Percentiles rank a stretch among this genome's conserved stretches.
Evolutionary conservation across 306 rosid species (phyloP).

Genomic region (Senna siamea): DNA sequence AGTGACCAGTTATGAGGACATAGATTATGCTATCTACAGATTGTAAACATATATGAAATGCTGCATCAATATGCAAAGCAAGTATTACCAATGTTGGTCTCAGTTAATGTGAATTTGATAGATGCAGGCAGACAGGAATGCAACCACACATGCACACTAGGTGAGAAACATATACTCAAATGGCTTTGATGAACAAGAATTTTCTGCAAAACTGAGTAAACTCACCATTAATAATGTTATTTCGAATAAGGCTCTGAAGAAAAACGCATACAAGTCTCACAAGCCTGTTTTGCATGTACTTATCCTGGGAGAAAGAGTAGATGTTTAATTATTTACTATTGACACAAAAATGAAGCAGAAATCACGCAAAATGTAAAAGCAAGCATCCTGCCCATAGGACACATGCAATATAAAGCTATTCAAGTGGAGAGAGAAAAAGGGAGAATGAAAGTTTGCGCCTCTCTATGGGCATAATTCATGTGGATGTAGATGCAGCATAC

Average conservation of each 20-base stretch:
- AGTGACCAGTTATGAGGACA: conserved; percentile 3
- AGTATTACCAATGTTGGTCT: background rate
- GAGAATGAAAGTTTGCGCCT: background rate
- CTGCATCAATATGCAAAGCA: conserved; percentile 12
- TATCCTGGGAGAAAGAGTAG: conserved; percentile 65
- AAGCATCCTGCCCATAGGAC: background rate
- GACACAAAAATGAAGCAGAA: background rate
- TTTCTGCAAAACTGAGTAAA: conserved; percentile 29
- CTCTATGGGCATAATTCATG: background rate
- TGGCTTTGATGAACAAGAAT: conserved; percentile 8
- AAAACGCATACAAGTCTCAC: conserved; percentile 98
- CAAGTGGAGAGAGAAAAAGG: conserved; percentile 11
- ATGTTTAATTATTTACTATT: conserved; percentile 20
- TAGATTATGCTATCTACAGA: background rate
- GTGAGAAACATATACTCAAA: conserved; percentile 5
- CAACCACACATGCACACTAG: conserved; percentile 13
- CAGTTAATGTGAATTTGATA: background rate
- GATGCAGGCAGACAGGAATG: background rate
- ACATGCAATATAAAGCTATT: no score
- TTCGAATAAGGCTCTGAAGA: conserved; percentile 95
- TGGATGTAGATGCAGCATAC: conserved; percentile 12
- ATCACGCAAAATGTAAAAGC: conserved; percentile 4
- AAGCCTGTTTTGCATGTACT: conserved; percentile 99
- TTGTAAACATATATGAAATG: conserved; percentile 2
- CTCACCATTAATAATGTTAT: conserved; percentile 93